Percentiles rank a stretch among this genome's conserved stretches.
Conservation (phyloP, 495 filamentous ascomycete species). For the Aspergillus heteromorphus region DNA sequence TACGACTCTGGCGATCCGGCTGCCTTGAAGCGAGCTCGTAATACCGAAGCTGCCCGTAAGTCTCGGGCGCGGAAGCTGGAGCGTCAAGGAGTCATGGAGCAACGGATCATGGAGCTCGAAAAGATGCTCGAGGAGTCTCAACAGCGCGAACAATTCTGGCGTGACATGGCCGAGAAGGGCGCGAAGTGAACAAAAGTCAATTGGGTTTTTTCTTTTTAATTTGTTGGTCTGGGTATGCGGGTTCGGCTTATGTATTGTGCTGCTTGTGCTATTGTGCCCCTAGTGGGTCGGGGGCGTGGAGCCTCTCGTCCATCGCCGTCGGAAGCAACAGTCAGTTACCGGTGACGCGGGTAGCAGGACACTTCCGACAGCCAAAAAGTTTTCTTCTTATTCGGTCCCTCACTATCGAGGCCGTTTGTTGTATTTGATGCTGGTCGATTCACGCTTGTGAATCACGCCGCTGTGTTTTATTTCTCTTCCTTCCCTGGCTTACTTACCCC, state of each 20-base stretch:
- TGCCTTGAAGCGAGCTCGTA: slow-evolving; percentile 88
- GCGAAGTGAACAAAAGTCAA: slow-evolving; percentile 25
- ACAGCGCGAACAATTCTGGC: slow-evolving; percentile 57
- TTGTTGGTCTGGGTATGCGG: slow-evolving; percentile 8
- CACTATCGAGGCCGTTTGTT: slow-evolving; percentile 16
- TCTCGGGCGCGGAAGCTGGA: slow-evolving; percentile 79
- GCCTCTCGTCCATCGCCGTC: slow-evolving; percentile 25
- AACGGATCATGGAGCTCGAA: slow-evolving; percentile 45
- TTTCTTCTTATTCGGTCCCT: slow-evolving; percentile 17
- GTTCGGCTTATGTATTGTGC: slow-evolving; percentile 10
- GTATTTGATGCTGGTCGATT: slow-evolving; percentile 1
- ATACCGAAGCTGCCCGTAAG: slow-evolving; percentile 92
- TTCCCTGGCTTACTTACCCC: slow-evolving; percentile 15
- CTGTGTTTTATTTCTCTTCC: slow-evolving; percentile 11
- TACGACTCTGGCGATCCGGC: slow-evolving; percentile 57
- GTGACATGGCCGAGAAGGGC: slow-evolving; percentile 43
- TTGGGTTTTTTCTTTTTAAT: slow-evolving; percentile 13
- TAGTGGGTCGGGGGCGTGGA: slow-evolving; percentile 26
- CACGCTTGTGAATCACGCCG: background rate
- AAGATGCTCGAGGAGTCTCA: slow-evolving; percentile 38
- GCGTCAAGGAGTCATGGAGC: slow-evolving; percentile 58
- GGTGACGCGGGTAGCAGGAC: slow-evolving; percentile 22
- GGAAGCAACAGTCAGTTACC: slow-evolving; percentile 22
- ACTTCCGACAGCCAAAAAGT: slow-evolving; percentile 26
- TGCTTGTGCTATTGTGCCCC: slow-evolving; percentile 12